These are phyloP conservation scores for Cruciata laevipes DNA, from an alignment of 257 asterid species.

Conservation along the genomic window DNA sequence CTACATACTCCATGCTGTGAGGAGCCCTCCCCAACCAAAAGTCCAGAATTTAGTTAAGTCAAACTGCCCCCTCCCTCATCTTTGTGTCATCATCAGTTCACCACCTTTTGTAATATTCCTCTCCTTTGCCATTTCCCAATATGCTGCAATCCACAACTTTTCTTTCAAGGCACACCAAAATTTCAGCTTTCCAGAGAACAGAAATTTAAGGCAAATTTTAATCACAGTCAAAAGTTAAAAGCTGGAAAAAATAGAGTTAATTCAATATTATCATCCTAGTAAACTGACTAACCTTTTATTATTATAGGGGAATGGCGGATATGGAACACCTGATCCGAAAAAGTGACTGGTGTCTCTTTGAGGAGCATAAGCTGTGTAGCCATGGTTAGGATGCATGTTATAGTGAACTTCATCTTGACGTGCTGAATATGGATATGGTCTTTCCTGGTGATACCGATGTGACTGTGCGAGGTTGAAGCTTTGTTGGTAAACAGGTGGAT, in stretches of 20 bases:
- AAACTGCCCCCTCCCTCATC: neutral
- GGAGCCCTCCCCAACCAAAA: slow-evolving; percentile 1
- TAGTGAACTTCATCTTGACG: neutral
- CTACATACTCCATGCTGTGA: neutral
- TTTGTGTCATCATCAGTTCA: too few relatives aligned
- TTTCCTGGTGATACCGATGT: slow-evolving; percentile 15
- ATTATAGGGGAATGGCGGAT: slow-evolving; percentile 1
- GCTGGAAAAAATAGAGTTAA: neutral
- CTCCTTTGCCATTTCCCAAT: too few relatives aligned
- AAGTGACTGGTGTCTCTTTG: neutral
- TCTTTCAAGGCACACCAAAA: neutral
- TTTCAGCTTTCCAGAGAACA: neutral
- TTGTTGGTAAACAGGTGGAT: slow-evolving; percentile 14
- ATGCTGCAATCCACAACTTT: neutral
- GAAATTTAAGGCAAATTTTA: neutral
- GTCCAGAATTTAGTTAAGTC: neutral
- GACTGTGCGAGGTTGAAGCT: slow-evolving; percentile 3
- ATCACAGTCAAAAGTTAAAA: neutral
- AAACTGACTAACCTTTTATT: neutral
- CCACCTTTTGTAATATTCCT: too few relatives aligned
- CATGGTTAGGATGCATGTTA: neutral
- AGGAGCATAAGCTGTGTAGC: neutral
- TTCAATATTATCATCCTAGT: too few relatives aligned
- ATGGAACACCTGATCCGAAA: neutral
- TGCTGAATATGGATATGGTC: slow-evolving; percentile 7